These are phyloP conservation scores for Fusarium sp. DNA, from an alignment of 2,329 filamentous ascomycete species.

Conservation along the genomic window DNA sequence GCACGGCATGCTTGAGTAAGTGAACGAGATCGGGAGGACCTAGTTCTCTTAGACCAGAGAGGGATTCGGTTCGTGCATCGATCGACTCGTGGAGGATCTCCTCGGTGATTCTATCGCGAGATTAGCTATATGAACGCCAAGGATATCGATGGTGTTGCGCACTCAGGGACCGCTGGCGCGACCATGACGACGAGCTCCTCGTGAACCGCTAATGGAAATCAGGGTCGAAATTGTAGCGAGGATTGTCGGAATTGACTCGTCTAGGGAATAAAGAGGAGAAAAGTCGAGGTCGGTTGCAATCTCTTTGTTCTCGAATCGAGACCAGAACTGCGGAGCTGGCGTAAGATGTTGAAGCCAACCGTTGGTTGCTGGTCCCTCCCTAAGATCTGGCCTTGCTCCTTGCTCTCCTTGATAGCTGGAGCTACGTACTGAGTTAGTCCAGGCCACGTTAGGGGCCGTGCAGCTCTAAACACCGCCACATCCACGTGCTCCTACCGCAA, in stretches of 20 bases:
- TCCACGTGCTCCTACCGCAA: slow-evolving; percentile 30
- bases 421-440: slow-evolving; percentile 28
- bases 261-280: background rate
- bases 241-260: slow-evolving; percentile 5
- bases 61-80: slow-evolving; percentile 89
- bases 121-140: slow-evolving; percentile 36
- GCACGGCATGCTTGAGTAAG: slow-evolving; percentile 78
- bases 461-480: slow-evolving; percentile 40
- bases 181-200: slow-evolving; percentile 64
- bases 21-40: slow-evolving; percentile 96
- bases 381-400: slow-evolving; percentile 42
- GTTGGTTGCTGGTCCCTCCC: slow-evolving; percentile 41
- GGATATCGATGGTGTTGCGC: slow-evolving; percentile 41
- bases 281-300: slow-evolving; percentile 2
- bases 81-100: slow-evolving; percentile 91
- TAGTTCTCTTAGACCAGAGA: slow-evolving; percentile 87
- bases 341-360: slow-evolving; percentile 29
- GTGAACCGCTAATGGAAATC: slow-evolving; percentile 15
- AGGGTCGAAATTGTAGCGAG: background rate
- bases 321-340: slow-evolving; percentile 29
- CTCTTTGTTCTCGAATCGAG: slow-evolving; percentile 20
- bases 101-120: slow-evolving; percentile 79
- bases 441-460: slow-evolving; percentile 28
- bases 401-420: slow-evolving; percentile 41
- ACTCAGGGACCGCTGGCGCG: slow-evolving; percentile 81